Conservation (phyloP, 768 basidiomycete species). For the Albatrellus ellisii region DNA sequence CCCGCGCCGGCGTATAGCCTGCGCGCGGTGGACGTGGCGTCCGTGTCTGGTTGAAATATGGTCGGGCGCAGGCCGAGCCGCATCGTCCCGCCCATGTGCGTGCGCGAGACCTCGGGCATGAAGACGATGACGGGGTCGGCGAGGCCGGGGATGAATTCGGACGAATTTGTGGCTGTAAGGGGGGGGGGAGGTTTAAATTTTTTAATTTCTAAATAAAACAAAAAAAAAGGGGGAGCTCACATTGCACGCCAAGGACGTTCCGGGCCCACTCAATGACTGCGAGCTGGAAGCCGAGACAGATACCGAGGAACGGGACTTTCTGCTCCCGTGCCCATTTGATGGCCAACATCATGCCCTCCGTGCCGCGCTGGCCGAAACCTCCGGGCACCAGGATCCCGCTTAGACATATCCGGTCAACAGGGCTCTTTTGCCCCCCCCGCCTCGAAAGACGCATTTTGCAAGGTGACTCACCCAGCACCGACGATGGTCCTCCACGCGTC, state of each 20-base stretch:
- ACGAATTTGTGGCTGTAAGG: conserved; percentile 63
- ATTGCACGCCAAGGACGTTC: conserved; percentile 57
- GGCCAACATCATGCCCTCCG: conserved; percentile 97
- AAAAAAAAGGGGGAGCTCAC: conserved; percentile 25
- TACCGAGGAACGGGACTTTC: conserved; percentile 88
- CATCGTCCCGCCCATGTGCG: conserved; percentile 99
- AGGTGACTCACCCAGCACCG: conserved; percentile 56
- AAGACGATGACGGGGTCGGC: conserved; percentile 76
- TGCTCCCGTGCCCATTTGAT: conserved; percentile 96
- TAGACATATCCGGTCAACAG: conserved; percentile 10
- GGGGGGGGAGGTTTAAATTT: conserved; percentile 6
- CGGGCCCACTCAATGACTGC: conserved; percentile 94
- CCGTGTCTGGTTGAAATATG: conserved; percentile 62
- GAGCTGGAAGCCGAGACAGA: conserved; percentile 96
- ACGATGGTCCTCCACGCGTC: conserved; percentile 93
- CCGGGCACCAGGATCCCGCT: conserved; percentile 97
- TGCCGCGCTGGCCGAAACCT: conserved; percentile 88
- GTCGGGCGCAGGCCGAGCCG: conserved; percentile 96
- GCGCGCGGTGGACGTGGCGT: conserved; percentile 64
- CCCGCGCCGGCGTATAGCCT: conserved; percentile 72
- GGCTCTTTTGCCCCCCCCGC: neutral
- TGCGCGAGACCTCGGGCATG: conserved; percentile 98
- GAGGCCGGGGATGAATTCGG: conserved; percentile 58
- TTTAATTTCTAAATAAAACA: neutral
- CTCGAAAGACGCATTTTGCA: neutral